phyloP scores from a whole-genome alignment of 805 yeast species.

The Sungouiella thailandica region DNA sequence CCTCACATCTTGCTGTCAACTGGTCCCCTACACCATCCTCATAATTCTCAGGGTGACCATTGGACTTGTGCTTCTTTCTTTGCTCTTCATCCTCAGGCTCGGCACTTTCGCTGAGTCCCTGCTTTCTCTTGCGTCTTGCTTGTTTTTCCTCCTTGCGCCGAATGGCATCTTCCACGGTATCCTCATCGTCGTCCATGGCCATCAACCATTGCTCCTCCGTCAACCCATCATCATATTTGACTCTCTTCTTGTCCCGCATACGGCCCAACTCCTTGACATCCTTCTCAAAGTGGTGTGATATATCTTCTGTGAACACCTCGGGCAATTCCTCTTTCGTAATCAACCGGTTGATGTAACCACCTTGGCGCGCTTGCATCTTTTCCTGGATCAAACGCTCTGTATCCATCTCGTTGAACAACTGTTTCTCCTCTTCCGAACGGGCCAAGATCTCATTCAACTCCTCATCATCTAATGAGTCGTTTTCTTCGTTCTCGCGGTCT shows the following conservation, averaged over 20 bases:
- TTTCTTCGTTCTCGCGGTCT: slow-evolving; percentile 53
- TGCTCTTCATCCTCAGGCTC: slow-evolving; percentile 14
- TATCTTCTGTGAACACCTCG: slow-evolving; percentile 22
- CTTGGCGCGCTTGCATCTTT: slow-evolving; percentile 19
- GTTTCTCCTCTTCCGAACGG: slow-evolving; percentile 58
- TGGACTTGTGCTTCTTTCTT: slow-evolving; percentile 1
- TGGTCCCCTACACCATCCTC: slow-evolving; percentile 18
- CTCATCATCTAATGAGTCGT: slow-evolving; percentile 54
- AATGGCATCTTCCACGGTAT: slow-evolving; percentile 56
- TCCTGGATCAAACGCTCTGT: slow-evolving; percentile 41
- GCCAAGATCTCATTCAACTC: slow-evolving; percentile 71
- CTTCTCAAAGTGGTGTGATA: slow-evolving; percentile 22
- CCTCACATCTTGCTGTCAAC: slow-evolving; percentile 20
- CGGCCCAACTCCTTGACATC: slow-evolving; percentile 21
- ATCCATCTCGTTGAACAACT: slow-evolving; percentile 55
- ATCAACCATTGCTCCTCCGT: slow-evolving; percentile 42
- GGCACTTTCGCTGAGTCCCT: slow-evolving; percentile 1
- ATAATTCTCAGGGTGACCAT: slow-evolving; percentile 12
- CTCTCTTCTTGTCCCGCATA: slow-evolving; percentile 24
- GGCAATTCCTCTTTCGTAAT: slow-evolving; percentile 24
- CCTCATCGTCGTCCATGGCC: slow-evolving; percentile 58
- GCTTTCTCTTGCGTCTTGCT: slow-evolving; percentile 34
- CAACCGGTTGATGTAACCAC: slow-evolving; percentile 17
- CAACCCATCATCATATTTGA: slow-evolving; percentile 35
- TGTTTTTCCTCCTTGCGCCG: slow-evolving; percentile 43